These are phyloP conservation scores for Saprolegnia diclina DNA, from an alignment of 352 stramenopile species.

Conservation along the genomic window DNA sequence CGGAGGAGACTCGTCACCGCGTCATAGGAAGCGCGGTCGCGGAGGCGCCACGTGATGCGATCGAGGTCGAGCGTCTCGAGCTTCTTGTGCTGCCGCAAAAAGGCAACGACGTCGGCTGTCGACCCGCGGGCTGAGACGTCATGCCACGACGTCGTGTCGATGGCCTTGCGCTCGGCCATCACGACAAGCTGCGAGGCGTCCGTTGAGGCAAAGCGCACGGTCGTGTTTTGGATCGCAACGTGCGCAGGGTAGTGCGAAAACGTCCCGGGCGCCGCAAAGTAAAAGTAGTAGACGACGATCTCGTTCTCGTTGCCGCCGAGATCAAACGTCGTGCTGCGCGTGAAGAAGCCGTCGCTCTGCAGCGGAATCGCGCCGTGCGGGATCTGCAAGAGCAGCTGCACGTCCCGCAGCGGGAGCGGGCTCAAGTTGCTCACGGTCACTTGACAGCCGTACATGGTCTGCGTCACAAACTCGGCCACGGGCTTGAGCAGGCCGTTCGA, in stretches of 20 bases:
- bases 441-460: constrained; percentile 44
- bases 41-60: constrained; percentile 42
- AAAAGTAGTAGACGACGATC: constrained; percentile 45
- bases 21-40: constrained; percentile 37
- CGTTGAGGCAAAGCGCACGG: constrained; percentile 37
- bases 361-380: constrained; percentile 50
- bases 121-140: constrained; percentile 46
- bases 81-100: constrained; percentile 31
- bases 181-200: constrained; percentile 31
- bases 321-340: constrained; percentile 38
- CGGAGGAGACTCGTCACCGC: constrained; percentile 36
- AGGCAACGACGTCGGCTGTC: constrained; percentile 39
- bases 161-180: constrained; percentile 29
- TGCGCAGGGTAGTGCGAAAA: constrained; percentile 54
- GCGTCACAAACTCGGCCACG: constrained; percentile 42
- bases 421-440: constrained; percentile 59
- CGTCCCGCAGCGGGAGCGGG: constrained; percentile 28
- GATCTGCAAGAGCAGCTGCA: constrained; percentile 63
- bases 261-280: constrained; percentile 43
- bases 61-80: constrained; percentile 34
- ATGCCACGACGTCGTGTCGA: constrained; percentile 55
- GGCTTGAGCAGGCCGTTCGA: constrained; percentile 24
- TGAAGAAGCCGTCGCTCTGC: constrained; percentile 38
- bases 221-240: constrained; percentile 34
- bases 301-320: constrained; percentile 40